Conservation (phyloP, 371 early-diverging fungal genomes). For the Coemansia sp. region DNA sequence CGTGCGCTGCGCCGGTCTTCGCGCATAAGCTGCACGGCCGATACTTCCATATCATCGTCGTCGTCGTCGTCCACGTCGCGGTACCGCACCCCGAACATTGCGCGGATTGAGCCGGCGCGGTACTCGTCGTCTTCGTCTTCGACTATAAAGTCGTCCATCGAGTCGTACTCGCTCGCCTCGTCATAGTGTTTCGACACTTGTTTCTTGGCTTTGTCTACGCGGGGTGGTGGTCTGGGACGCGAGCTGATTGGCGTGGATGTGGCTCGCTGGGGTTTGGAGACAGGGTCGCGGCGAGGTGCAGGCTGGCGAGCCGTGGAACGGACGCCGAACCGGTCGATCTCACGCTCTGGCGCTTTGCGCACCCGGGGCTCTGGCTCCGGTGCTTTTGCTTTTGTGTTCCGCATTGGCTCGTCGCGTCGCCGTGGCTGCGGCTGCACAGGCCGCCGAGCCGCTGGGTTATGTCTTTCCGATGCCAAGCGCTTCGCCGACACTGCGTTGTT, state of each 20-base stretch:
- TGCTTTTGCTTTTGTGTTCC: not conserved
- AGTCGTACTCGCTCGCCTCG: constrained; percentile 51
- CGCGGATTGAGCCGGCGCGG: constrained; percentile 46
- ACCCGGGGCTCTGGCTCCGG: not conserved
- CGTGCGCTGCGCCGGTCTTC: constrained; percentile 43
- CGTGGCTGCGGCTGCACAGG: not conserved
- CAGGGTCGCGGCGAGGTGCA: not conserved
- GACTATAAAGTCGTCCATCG: constrained; percentile 53
- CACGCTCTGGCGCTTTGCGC: constrained; percentile 34
- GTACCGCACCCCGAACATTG: constrained; percentile 49
- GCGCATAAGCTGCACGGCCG: constrained; percentile 45
- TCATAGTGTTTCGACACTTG: constrained; percentile 3
- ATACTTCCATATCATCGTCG: constrained; percentile 46
- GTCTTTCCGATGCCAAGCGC: not conserved
- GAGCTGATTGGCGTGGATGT: not conserved
- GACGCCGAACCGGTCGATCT: constrained; percentile 50
- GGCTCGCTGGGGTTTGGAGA: not conserved
- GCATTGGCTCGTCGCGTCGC: not conserved
- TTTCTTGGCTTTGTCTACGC: not conserved
- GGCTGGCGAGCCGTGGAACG: not conserved
- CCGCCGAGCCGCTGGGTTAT: not conserved
- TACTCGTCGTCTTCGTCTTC: constrained; percentile 52
- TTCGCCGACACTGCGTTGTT: not conserved
- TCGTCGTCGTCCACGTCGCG: constrained; percentile 49
- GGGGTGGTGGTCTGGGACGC: not conserved